phyloP scores from a whole-genome alignment of 352 stramenopile species.

The Discostella stelligera region DNA sequence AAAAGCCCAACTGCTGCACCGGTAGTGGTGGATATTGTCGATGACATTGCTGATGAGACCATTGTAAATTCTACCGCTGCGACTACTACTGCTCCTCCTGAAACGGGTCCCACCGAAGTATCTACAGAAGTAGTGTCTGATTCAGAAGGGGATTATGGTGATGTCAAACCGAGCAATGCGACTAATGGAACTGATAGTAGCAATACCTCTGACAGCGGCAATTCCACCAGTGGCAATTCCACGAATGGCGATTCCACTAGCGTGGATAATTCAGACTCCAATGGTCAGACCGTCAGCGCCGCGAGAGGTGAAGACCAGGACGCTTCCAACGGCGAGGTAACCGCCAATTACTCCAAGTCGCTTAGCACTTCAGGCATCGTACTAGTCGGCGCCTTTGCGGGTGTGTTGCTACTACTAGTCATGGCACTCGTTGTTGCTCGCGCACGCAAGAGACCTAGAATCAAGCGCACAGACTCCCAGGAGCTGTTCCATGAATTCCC shows the following conservation, averaged over 20 bases:
- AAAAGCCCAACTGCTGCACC: neutral
- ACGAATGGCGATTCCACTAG: constrained; percentile 1
- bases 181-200: too few species aligned
- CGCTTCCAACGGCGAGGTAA: neutral
- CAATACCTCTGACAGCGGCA: neutral
- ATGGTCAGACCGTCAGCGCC: neutral
- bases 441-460: constrained; percentile 2
- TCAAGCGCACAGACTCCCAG: constrained; percentile 8
- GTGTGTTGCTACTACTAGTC: constrained; percentile 6
- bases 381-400: constrained; percentile 11
- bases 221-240: constrained; percentile 2
- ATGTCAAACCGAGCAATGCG: neutral
- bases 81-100: neutral
- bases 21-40: neutral
- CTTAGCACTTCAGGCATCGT: constrained; percentile 22
- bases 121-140: neutral
- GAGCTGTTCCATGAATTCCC: constrained; percentile 39
- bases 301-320: constrained; percentile 4
- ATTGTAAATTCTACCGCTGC: neutral
- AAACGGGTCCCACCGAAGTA: constrained; percentile 2
- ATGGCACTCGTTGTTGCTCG: constrained; percentile 13
- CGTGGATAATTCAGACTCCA: neutral
- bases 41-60: neutral
- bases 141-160: neutral
- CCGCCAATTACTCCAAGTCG: neutral